These are phyloP conservation scores for Elongisporangium senticosum DNA, from an alignment of 352 stramenopile species.

Conservation along the genomic window DNA sequence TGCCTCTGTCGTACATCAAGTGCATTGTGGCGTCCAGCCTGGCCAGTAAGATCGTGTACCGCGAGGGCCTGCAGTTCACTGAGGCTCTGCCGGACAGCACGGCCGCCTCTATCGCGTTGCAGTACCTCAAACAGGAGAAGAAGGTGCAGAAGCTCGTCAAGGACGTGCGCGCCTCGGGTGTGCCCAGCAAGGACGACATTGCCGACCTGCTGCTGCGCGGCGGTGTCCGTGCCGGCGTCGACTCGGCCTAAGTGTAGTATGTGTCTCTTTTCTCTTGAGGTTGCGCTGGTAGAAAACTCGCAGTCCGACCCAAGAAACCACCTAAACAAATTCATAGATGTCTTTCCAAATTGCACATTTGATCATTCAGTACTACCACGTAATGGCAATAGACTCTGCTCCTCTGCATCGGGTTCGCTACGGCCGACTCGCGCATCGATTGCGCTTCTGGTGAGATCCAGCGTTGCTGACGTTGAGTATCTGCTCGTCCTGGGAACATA, in stretches of 20 bases:
- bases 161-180: slow-evolving; percentile 42
- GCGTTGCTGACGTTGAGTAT: too few species aligned
- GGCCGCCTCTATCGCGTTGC: slow-evolving; percentile 87
- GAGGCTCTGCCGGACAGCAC: slow-evolving; percentile 89
- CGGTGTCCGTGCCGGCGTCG: slow-evolving; percentile 69
- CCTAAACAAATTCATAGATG: too few species aligned
- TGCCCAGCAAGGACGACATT: slow-evolving; percentile 62
- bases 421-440: too few species aligned
- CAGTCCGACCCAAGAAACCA: too few species aligned
- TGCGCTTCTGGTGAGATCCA: too few species aligned
- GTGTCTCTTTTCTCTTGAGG: too few species aligned
- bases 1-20: slow-evolving; percentile 95
- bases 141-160: slow-evolving; percentile 86
- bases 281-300: too few species aligned
- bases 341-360: too few species aligned
- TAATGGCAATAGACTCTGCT: too few species aligned
- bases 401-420: too few species aligned
- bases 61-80: slow-evolving; percentile 95
- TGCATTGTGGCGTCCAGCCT: slow-evolving; percentile 95
- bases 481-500: too few species aligned
- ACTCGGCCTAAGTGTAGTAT: slow-evolving; percentile 21
- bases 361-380: too few species aligned
- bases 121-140: slow-evolving; percentile 95
- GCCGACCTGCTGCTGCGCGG: slow-evolving; percentile 66
- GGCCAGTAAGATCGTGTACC: slow-evolving; percentile 98